A percentile compares a stretch with the other conserved stretches of the same genome.
phyloP scores from a whole-genome alignment of 257 asterid genomes.

The Oldenlandia corymbosa region DNA sequence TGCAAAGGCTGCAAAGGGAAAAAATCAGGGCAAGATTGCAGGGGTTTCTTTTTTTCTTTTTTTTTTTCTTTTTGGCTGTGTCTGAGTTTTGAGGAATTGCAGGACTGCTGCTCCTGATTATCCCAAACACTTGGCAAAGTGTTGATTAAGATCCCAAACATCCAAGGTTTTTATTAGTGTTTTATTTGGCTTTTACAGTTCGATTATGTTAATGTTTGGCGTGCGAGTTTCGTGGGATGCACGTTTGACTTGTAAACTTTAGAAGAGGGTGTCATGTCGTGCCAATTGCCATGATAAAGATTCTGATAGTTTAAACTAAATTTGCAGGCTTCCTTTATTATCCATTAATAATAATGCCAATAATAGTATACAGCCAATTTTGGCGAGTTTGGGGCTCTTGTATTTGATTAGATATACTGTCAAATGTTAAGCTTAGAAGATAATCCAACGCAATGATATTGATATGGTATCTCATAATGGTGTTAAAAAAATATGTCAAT shows the following conservation, averaged over 20 bases:
- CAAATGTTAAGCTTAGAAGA: background rate
- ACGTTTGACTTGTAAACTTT: constrained; percentile 10
- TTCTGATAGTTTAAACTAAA: background rate
- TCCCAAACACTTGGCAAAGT: constrained; percentile 28
- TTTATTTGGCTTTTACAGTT: background rate
- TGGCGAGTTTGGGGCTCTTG: too few relatives aligned
- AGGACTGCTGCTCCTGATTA: background rate
- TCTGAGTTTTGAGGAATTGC: background rate
- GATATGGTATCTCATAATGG: too few relatives aligned
- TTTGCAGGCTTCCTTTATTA: constrained; percentile 3
- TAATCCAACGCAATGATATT: background rate
- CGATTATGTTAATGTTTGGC: constrained; percentile 2
- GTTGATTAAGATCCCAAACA: constrained; percentile 9
- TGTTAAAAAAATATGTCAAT: too few relatives aligned
- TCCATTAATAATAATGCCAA: too few relatives aligned
- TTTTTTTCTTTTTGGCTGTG: background rate
- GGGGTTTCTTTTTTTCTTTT: background rate
- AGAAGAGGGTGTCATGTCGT: background rate
- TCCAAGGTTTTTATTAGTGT: constrained; percentile 10
- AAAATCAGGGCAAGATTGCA: constrained; percentile 1
- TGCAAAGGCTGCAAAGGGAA: constrained; percentile 13
- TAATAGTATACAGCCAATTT: too few relatives aligned
- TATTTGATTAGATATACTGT: background rate
- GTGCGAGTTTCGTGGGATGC: constrained; percentile 14
- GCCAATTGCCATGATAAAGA: background rate